Evolutionary conservation across 2,329 filamentous ascomycete species (phyloP), one percentile per base, ranked within the genome.

Genomic region (Arthrobotrys pseudoclavata): DNA sequence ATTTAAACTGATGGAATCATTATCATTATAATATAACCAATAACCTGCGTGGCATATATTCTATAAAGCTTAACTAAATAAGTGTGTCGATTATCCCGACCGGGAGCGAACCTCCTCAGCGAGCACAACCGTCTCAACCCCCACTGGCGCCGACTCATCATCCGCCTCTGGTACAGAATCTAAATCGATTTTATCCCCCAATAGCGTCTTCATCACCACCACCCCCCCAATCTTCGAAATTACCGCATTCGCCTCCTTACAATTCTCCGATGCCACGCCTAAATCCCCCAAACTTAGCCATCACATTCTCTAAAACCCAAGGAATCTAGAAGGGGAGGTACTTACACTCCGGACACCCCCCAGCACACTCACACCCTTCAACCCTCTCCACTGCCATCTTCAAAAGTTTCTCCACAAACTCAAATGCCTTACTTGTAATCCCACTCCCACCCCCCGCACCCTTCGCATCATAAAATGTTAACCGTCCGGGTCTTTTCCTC

Each of bases 401-500:
- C 57, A 81, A 42, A 31, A 80, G 85, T 37, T 91, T 83, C 81
- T 97, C 93, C 20, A 97, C 87, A 82, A 97, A 96, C 81, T 98
- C 95, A 82, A 98, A 98, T 0, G 94, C 95, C 83, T 97, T 97
- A 45, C 91, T 92, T 79, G 91, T 93, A 80, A 97, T 96, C 0
- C 96, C 96, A 0, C 89, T 91, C 0, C 95, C 95, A 4, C 66
- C 66, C 0, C 95, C 95, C n/a, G n/a, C n/a, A 6, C 96, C 96
- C 84, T 97, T 97, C 1, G 93, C 91, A 83, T 98, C 96, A 84
- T 98, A 99, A 82, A 99, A 97, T 0, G 93, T 97, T 57, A 99
- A 84, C 0, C 96, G 86, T 0, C 94, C 96, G 0, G 95, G 96
- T 3, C 96, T 87, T 84, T 97, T 97, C 31, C 94, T 88, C 29